A percentile compares a stretch with the other conserved stretches of the same genome.
Conservation (phyloP, 2,329 filamentous ascomycete genomes). For the Epichloe glyceriae region DNA sequence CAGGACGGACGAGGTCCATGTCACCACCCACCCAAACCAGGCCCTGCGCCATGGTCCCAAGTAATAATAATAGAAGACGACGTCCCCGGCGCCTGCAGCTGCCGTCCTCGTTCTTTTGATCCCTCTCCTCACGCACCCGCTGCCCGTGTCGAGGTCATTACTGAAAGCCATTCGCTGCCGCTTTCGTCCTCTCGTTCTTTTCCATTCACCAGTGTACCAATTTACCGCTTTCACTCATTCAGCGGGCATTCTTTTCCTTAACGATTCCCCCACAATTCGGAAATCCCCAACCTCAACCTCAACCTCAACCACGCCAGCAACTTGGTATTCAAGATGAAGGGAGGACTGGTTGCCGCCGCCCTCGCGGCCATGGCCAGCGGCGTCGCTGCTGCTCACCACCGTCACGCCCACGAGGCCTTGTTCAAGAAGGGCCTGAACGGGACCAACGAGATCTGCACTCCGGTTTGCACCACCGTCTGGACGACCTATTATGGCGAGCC, state of each 20-base stretch:
- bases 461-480: conserved; percentile 61
- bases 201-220: conserved; percentile 38
- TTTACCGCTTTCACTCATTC: conserved; percentile 58
- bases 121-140: conserved; percentile 26
- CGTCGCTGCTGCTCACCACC: conserved; percentile 46
- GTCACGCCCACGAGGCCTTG: conserved; percentile 50
- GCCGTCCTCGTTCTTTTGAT: conserved; percentile 20
- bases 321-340: conserved; percentile 55
- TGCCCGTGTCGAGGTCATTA: conserved; percentile 37
- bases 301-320: conserved; percentile 3
- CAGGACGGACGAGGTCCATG: not conserved
- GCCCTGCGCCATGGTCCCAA: conserved; percentile 2
- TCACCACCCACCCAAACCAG: not conserved
- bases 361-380: conserved; percentile 44
- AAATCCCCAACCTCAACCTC: not conserved
- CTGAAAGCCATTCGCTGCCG: conserved; percentile 29
- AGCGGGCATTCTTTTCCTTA: conserved; percentile 59
- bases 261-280: conserved; percentile 8
- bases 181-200: conserved; percentile 39
- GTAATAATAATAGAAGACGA: conserved; percentile 23
- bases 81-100: not conserved
- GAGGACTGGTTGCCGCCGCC: conserved; percentile 51
- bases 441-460: conserved; percentile 35
- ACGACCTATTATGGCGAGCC: conserved; percentile 43
- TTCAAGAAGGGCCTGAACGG: conserved; percentile 37